Conservation (phyloP, 495 filamentous ascomycete genomes). For the Neurospora sp. region DNA sequence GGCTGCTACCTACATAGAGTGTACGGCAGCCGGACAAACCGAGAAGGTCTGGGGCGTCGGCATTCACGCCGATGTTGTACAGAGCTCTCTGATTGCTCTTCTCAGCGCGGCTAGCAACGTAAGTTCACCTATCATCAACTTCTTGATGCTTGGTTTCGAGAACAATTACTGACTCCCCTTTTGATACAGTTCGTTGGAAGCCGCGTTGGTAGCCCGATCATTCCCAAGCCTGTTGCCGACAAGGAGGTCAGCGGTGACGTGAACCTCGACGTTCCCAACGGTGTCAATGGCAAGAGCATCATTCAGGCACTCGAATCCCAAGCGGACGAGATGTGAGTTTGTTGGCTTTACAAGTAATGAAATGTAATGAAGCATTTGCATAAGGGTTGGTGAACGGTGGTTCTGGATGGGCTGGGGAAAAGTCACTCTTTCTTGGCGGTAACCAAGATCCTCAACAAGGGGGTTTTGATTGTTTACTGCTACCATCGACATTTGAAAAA, state of each 20-base stretch:
- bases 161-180: slow-evolving; percentile 5
- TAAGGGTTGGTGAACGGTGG: background rate
- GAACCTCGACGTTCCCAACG: slow-evolving; percentile 20
- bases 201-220: slow-evolving; percentile 44
- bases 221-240: slow-evolving; percentile 32
- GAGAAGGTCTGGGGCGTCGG: slow-evolving; percentile 90
- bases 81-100: slow-evolving; percentile 82
- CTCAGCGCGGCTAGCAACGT: slow-evolving; percentile 83
- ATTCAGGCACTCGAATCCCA: slow-evolving; percentile 35
- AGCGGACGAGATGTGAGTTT: slow-evolving; percentile 40
- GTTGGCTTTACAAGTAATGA: slow-evolving; percentile 14
- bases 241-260: slow-evolving; percentile 26
- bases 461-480: slow-evolving; percentile 1
- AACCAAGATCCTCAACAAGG: background rate
- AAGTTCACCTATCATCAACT: slow-evolving; percentile 29
- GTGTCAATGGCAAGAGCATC: slow-evolving; percentile 20
- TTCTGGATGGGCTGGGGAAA: background rate
- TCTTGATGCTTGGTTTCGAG: background rate
- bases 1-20: slow-evolving; percentile 91
- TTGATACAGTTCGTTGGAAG: slow-evolving; percentile 46
- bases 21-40: slow-evolving; percentile 56
- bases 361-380: background rate
- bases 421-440: background rate
- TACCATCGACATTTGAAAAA: slow-evolving; percentile 1
- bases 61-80: slow-evolving; percentile 89